phyloP scores from a whole-genome alignment of 306 rosid species.

The Calophaca sinica region DNA sequence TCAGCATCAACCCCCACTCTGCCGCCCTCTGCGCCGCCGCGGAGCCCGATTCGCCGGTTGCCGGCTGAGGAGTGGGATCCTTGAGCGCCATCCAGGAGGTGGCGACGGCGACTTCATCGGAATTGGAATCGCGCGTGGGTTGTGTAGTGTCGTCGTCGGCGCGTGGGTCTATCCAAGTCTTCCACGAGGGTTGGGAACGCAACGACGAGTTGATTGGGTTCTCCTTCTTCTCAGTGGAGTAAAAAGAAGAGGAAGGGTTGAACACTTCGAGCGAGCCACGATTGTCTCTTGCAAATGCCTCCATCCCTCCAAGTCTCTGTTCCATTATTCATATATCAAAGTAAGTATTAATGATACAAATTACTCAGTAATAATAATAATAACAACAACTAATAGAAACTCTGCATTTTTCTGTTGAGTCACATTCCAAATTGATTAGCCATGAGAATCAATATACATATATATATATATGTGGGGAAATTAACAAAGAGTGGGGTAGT shows the following conservation, averaged over 20 bases:
- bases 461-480: background rate
- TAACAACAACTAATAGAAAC: background rate
- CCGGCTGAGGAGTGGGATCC: slow-evolving; percentile 50
- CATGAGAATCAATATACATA: background rate
- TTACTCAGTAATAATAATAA: background rate
- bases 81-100: slow-evolving; percentile 91
- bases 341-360: no score
- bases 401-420: background rate
- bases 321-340: background rate
- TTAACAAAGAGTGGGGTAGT: slow-evolving; percentile 30
- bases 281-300: slow-evolving; percentile 62
- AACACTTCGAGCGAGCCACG: slow-evolving; percentile 93
- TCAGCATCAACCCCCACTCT: slow-evolving; percentile 94
- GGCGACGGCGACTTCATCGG: slow-evolving; percentile 52
- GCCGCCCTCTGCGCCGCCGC: slow-evolving; percentile 83
- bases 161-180: slow-evolving; percentile 50
- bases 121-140: slow-evolving; percentile 19
- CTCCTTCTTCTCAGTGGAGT: slow-evolving; percentile 32
- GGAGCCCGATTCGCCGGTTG: background rate
- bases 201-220: slow-evolving; percentile 45
- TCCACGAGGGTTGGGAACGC: slow-evolving; percentile 61
- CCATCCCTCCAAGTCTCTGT: slow-evolving; percentile 58
- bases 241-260: slow-evolving; percentile 64
- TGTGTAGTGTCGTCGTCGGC: slow-evolving; percentile 6
- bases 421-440: background rate